phyloP scores from a whole-genome alignment of 192 early-diverging fungal genomes.

The Lobosporangium transversale region DNA sequence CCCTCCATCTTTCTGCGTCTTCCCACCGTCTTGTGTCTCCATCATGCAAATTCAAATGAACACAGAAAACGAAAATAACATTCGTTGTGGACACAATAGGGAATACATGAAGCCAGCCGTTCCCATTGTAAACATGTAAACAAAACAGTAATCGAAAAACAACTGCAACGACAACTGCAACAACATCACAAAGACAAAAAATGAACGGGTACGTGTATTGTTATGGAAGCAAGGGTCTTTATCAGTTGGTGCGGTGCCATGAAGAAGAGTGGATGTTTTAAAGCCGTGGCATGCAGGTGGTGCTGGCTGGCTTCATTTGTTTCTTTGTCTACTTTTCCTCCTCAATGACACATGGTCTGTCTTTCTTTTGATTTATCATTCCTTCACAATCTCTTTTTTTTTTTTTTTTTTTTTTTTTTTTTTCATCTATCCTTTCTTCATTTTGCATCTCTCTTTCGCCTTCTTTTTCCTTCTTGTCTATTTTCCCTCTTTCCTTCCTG shows the following conservation, averaged over 20 bases:
- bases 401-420: neutral
- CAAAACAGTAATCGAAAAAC: neutral
- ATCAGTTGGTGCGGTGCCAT: too few relatives aligned
- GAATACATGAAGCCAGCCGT: neutral
- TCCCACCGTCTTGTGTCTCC: slow-evolving; percentile 24
- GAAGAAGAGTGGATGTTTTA: too few relatives aligned
- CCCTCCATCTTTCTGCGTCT: neutral
- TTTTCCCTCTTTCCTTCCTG: neutral
- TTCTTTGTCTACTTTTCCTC: too few relatives aligned
- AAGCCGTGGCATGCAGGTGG: too few relatives aligned
- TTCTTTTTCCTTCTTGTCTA: neutral
- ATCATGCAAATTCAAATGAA: slow-evolving; percentile 21
- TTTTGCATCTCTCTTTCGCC: slow-evolving; percentile 1
- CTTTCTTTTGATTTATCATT: too few relatives aligned
- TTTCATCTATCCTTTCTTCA: neutral
- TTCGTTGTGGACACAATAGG: neutral
- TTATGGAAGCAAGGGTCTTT: too few relatives aligned
- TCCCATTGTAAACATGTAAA: slow-evolving; percentile 3
- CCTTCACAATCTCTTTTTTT: too few relatives aligned
- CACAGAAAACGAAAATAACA: too few relatives aligned
- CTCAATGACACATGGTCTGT: too few relatives aligned
- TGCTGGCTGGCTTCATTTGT: too few relatives aligned
- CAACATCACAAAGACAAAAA: neutral
- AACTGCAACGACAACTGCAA: neutral
- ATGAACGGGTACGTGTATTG: too few relatives aligned